Conservation (phyloP, 257 asterid genomes). For the Phtheirospermum japonicum region DNA sequence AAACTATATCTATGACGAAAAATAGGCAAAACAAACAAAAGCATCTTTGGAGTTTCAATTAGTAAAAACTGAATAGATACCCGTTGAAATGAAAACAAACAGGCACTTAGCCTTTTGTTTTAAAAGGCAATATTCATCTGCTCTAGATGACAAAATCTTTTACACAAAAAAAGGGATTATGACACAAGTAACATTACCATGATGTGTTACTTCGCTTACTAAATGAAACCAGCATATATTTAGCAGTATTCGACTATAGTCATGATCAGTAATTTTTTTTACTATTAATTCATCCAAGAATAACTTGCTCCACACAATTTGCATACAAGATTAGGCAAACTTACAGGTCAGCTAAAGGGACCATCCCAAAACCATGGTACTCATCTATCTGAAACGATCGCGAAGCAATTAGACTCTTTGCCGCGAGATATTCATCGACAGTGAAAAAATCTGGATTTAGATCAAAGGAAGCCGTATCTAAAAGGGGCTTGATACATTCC, state of each 20-base stretch:
- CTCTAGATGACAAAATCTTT: conserved; percentile 1
- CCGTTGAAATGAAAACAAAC: not conserved
- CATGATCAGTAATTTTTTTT: conserved; percentile 4
- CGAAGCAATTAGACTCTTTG: conserved; percentile 81
- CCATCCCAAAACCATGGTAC: conserved; percentile 89
- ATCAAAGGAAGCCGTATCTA: conserved; percentile 36
- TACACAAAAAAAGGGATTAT: not conserved
- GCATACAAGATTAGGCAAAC: conserved; percentile 33
- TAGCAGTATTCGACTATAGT: not conserved
- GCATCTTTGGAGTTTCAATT: not conserved
- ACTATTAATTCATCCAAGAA: no score
- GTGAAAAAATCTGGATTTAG: conserved; percentile 58
- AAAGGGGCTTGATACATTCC: conserved; percentile 71
- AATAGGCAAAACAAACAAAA: not conserved
- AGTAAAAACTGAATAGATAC: not conserved
- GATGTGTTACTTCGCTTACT: conserved; percentile 2
- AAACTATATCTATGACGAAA: not conserved
- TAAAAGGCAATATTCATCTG: conserved; percentile 2
- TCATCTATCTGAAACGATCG: conserved; percentile 80
- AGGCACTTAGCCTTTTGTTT: not conserved
- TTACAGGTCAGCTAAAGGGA: conserved; percentile 95
- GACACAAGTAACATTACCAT: not conserved
- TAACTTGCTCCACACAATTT: not conserved
- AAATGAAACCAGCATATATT: conserved; percentile 7
- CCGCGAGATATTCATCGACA: conserved; percentile 64